Evolutionary conservation across 2,329 filamentous ascomycete species (phyloP).

Genomic region (Colletotrichum orbiculare): DNA sequence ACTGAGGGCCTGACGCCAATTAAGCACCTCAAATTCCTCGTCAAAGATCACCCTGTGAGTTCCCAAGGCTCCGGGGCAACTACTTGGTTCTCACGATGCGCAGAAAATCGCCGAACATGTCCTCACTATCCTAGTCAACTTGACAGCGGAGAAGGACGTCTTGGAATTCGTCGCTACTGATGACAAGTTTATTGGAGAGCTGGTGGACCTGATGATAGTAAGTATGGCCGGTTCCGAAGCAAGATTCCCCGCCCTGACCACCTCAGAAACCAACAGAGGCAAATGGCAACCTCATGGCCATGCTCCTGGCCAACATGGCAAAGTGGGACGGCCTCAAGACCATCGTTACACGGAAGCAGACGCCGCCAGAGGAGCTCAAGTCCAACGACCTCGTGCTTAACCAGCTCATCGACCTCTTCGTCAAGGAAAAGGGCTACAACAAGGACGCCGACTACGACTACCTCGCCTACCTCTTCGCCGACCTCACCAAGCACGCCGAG

Average conservation of each 20-base stretch:
- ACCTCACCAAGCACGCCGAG: constrained; percentile 84
- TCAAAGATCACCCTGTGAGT: constrained; percentile 83
- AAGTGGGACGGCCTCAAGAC: constrained; percentile 81
- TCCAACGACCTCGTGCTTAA: constrained; percentile 82
- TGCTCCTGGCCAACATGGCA: constrained; percentile 91
- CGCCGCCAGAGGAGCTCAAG: constrained; percentile 75
- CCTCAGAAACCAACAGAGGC: constrained; percentile 75
- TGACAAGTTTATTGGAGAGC: constrained; percentile 80
- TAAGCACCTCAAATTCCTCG: constrained; percentile 86
- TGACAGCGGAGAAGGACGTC: constrained; percentile 81
- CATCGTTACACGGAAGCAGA: constrained; percentile 75
- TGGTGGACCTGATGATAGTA: constrained; percentile 81
- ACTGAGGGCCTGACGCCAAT: constrained; percentile 80
- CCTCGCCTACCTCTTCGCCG: constrained; percentile 92
- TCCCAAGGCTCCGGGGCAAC: background rate
- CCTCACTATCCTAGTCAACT: constrained; percentile 88
- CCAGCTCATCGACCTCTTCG: constrained; percentile 94
- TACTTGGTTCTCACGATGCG: background rate
- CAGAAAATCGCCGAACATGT: constrained; percentile 94
- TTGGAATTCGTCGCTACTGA: constrained; percentile 80
- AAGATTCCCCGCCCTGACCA: constrained; percentile 1
- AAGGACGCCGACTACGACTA: constrained; percentile 90
- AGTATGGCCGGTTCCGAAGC: constrained; percentile 48
- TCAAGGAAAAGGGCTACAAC: constrained; percentile 91
- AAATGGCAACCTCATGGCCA: constrained; percentile 86